Evolutionary conservation across 2,329 filamentous ascomycete genomes (phyloP), one percentile per base, ranked within the genome.

Genomic region (Dothiorella sarmentorum): DNA sequence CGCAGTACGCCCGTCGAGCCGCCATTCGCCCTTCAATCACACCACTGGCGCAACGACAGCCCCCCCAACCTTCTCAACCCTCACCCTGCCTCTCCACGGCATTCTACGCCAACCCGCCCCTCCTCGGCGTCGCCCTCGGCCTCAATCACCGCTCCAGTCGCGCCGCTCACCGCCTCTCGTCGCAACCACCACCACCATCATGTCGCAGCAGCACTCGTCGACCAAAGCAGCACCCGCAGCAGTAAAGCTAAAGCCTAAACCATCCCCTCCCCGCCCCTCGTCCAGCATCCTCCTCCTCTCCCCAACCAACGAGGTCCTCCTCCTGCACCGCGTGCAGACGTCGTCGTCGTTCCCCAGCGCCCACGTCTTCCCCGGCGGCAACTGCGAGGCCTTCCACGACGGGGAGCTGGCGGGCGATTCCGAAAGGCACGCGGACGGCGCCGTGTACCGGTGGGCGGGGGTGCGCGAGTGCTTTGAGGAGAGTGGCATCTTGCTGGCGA

Each of bases 401-500:
- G 91, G 89, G 29, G 65, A 72, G 18, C 76, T 80, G 11, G 79
- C 84, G 0, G 79, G 79, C 15, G 47, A 53, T 7, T 15, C 20
- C 4, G 58, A 7, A 17, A 77, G 87, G 11, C 91, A 97, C 66
- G 72, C 78, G 10, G 92, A 97, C 69, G 85, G 85, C 0, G 75
- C 78, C 0, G 82, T 85, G 3, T 97, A 97, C 69, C 81, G 91
- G n/a, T 74, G 90, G 33, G 91, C 88, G 5, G 94, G 92, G 0
- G 84, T 97, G 22, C 81, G 94, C 6, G 94, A 97, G 77, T 91
- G 91, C 0, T 97, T 97, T 69, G 94, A 99, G 71, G 94, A 97
- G 76, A 92, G 89, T 63, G 94, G 94, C 0, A 91, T 97, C 56
- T 75, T 97, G 24, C 80, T 97, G 3, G 90, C 90, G 0, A 78